These are phyloP conservation scores for Mortierella antarctica DNA, from an alignment of 192 early-diverging fungal genomes.

Conservation along the genomic window DNA sequence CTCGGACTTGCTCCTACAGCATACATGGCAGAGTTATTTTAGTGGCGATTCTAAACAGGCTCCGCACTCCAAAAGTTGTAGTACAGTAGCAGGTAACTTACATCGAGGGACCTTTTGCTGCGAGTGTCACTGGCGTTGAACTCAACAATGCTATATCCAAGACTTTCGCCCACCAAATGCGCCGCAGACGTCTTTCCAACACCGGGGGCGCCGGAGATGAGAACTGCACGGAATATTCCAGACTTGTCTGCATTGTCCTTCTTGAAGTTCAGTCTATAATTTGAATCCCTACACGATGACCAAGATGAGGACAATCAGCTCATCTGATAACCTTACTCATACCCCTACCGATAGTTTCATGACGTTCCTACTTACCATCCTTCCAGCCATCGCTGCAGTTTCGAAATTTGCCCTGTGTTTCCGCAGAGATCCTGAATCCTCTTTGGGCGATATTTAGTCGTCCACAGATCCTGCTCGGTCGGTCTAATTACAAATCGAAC, in stretches of 20 bases:
- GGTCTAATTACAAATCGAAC: not conserved
- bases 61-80: not conserved
- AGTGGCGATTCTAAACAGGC: not conserved
- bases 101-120: constrained; percentile 88
- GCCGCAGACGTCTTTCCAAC: constrained; percentile 98
- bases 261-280: constrained; percentile 61
- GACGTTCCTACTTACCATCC: constrained; percentile 70
- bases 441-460: constrained; percentile 92
- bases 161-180: constrained; percentile 82
- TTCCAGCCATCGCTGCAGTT: constrained; percentile 79
- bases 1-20: constrained; percentile 59
- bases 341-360: not conserved
- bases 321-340: no score
- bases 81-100: constrained; percentile 15
- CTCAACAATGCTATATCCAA: constrained; percentile 89
- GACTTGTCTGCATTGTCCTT: constrained; percentile 65
- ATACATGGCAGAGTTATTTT: not conserved
- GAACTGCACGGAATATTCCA: constrained; percentile 67
- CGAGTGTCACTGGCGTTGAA: constrained; percentile 98
- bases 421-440: constrained; percentile 86
- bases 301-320: not conserved
- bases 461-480: constrained; percentile 77
- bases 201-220: constrained; percentile 96
- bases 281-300: constrained; percentile 56
- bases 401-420: constrained; percentile 78